These are phyloP conservation scores for Aspergillus caelatus DNA, from an alignment of 2,329 filamentous ascomycete species.

Conservation along the genomic window DNA sequence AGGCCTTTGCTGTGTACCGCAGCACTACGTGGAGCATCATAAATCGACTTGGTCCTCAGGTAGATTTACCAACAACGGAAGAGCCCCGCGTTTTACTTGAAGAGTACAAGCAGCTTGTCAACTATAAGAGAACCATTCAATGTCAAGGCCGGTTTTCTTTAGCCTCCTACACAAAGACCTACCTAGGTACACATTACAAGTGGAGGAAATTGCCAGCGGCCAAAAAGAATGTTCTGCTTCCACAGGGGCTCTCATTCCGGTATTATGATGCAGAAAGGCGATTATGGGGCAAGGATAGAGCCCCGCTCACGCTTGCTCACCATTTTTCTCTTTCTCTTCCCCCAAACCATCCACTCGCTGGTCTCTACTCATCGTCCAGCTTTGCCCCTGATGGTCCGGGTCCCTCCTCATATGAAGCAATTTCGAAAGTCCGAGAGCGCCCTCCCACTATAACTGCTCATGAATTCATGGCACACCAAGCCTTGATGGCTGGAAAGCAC, in stretches of 20 bases:
- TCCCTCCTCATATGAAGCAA: constrained; percentile 55
- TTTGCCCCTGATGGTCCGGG: constrained; percentile 35
- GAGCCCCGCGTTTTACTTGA: constrained; percentile 23
- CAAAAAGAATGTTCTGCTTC: constrained; percentile 48
- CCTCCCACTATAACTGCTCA: constrained; percentile 50
- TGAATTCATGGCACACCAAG: constrained; percentile 54
- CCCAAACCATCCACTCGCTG: constrained; percentile 37
- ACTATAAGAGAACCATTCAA: constrained; percentile 20
- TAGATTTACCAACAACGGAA: constrained; percentile 10
- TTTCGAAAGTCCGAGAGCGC: constrained; percentile 52
- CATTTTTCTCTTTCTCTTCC: constrained; percentile 48
- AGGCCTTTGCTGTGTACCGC: constrained; percentile 53
- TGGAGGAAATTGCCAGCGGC: constrained; percentile 44
- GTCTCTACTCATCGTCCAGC: constrained; percentile 26
- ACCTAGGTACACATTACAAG: constrained; percentile 53
- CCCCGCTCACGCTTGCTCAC: constrained; percentile 48
- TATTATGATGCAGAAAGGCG: constrained; percentile 49
- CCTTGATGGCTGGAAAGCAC: constrained; percentile 46
- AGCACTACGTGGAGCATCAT: constrained; percentile 56
- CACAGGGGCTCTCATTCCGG: constrained; percentile 49
- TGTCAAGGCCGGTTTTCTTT: constrained; percentile 36
- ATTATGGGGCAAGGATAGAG: too few relatives aligned
- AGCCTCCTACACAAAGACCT: constrained; percentile 52
- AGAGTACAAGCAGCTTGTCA: constrained; percentile 35
- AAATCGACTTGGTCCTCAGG: constrained; percentile 37